phyloP scores from a whole-genome alignment of 1,139 yeast genomes.

The Hyphopichia wangnamkhiaoensis region DNA sequence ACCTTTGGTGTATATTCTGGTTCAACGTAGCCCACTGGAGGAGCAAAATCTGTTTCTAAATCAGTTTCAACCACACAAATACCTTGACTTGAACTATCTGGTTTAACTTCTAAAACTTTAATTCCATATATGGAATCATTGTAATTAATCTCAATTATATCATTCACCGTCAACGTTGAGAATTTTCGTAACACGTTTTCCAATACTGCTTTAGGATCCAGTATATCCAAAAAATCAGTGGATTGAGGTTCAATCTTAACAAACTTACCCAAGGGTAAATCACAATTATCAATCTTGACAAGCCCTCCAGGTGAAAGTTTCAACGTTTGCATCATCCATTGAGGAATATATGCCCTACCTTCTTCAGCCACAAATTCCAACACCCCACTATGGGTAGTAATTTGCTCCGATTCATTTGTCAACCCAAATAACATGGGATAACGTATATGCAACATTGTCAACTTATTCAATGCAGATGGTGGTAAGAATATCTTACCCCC shows the following conservation, averaged over 20 bases:
- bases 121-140: constrained; percentile 80
- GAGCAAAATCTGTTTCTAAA: constrained; percentile 95
- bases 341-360: constrained; percentile 92
- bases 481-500: constrained; percentile 98
- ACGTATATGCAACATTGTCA: constrained; percentile 82
- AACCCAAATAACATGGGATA: constrained; percentile 95
- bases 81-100: constrained; percentile 63
- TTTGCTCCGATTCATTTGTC: constrained; percentile 60
- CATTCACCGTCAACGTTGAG: constrained; percentile 83
- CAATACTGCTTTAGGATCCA: constrained; percentile 95
- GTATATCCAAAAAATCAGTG: constrained; percentile 86
- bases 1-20: constrained; percentile 58
- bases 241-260: constrained; percentile 96
- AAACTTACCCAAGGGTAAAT: constrained; percentile 81
- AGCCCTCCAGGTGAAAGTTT: constrained; percentile 76
- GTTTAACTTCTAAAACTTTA: constrained; percentile 85
- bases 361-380: constrained; percentile 96
- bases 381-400: constrained; percentile 85
- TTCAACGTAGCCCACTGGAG: constrained; percentile 97
- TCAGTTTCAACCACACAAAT: constrained; percentile 97
- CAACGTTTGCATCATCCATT: constrained; percentile 93
- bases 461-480: constrained; percentile 84
- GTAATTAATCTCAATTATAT: constrained; percentile 82
- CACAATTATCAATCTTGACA: constrained; percentile 72
- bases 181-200: constrained; percentile 90